These are phyloP conservation scores for Populus trichocarpa DNA, from an alignment of 441 rosid genomes.

Conservation along the genomic window DNA sequence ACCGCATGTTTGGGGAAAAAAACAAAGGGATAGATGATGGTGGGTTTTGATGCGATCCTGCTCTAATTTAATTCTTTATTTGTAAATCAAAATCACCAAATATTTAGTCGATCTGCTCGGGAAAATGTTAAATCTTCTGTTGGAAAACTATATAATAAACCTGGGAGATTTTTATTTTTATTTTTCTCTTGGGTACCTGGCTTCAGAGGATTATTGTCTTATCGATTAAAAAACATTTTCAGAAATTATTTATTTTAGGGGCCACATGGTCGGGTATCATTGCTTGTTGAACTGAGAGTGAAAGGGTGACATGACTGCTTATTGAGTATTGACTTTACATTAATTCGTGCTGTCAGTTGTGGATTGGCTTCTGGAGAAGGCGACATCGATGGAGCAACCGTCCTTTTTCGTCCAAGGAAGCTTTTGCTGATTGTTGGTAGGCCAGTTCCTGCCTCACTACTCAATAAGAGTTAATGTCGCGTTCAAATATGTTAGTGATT, in stretches of 20 bases:
- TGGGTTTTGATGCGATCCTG: too few species aligned
- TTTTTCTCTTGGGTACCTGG: background rate
- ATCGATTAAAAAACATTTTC: too few species aligned
- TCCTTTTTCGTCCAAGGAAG: background rate
- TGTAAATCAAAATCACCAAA: too few species aligned
- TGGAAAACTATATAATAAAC: background rate
- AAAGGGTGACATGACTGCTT: background rate
- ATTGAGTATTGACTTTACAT: background rate
- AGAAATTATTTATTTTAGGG: background rate
- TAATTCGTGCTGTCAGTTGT: background rate
- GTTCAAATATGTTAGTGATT: too few species aligned
- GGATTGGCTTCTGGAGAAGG: background rate
- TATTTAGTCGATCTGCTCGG: background rate
- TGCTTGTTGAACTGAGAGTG: background rate
- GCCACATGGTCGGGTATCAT: background rate
- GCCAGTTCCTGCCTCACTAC: background rate
- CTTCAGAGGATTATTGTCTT: background rate
- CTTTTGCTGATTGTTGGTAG: background rate
- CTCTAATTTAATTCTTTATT: too few species aligned
- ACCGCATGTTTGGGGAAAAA: too few species aligned
- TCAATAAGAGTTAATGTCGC: background rate
- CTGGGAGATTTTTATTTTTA: too few species aligned
- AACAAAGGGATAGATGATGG: too few species aligned
- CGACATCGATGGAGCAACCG: background rate
- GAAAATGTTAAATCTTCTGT: background rate